These are phyloP conservation scores for Elsinoe perseae DNA, from an alignment of 2,329 filamentous ascomycete genomes.

Conservation along the genomic window DNA sequence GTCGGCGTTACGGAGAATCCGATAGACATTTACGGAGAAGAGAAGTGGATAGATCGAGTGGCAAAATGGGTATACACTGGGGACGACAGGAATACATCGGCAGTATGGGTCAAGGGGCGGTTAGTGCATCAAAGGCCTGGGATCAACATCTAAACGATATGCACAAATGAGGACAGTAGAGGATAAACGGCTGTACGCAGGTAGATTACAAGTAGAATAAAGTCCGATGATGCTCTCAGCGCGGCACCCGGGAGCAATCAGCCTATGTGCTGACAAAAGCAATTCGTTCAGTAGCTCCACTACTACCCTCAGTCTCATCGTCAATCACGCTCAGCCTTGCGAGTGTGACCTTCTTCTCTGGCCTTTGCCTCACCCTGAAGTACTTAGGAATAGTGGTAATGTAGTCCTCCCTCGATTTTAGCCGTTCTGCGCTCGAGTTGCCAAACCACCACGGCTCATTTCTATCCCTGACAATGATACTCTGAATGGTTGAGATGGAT, in stretches of 20 bases:
- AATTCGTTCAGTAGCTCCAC: not conserved
- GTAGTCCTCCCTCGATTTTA: not conserved
- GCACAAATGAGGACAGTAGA: not conserved
- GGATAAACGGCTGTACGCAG: not conserved
- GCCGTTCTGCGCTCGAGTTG: not conserved
- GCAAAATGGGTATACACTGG: slow-evolving; percentile 94
- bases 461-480: not conserved
- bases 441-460: not conserved
- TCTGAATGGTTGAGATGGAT: not conserved
- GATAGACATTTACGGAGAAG: slow-evolving; percentile 86
- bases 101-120: slow-evolving; percentile 81
- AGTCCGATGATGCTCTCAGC: not conserved
- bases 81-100: slow-evolving; percentile 81
- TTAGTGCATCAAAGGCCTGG: slow-evolving; percentile 57
- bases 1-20: slow-evolving; percentile 46
- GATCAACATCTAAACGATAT: not conserved
- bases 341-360: not conserved
- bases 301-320: not conserved
- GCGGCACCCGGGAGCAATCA: not conserved
- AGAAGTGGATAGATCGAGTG: slow-evolving; percentile 75
- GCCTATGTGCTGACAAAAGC: not conserved
- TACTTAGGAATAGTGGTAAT: not conserved
- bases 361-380: not conserved
- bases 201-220: not conserved
- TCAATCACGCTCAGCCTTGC: not conserved